Conservation (phyloP, 2,329 filamentous ascomycete species). For the Atkinsonella texensis region DNA sequence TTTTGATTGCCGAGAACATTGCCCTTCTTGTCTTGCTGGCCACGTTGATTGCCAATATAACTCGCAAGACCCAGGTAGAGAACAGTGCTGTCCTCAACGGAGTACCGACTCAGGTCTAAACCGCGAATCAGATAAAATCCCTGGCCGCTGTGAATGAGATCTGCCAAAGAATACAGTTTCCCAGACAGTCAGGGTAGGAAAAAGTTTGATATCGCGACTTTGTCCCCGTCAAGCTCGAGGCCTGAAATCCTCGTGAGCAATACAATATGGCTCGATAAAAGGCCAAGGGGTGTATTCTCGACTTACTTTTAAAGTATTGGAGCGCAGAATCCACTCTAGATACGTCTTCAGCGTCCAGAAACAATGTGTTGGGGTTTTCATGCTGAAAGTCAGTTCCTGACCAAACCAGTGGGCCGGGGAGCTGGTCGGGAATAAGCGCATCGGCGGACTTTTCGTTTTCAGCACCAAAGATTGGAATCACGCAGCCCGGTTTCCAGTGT, state of each 20-base stretch:
- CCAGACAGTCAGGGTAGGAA: constrained; percentile 24
- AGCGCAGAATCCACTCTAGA: background rate
- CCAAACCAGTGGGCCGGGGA: constrained; percentile 15
- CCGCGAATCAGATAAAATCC: constrained; percentile 46
- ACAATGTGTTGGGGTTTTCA: constrained; percentile 8
- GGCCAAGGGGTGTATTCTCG: too few species aligned
- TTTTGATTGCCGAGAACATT: constrained; percentile 32
- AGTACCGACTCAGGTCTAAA: constrained; percentile 33
- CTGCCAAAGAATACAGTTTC: constrained; percentile 22
- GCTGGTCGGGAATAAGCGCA: background rate
- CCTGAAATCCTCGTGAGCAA: constrained; percentile 5
- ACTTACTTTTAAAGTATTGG: background rate
- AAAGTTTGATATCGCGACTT: constrained; percentile 26
- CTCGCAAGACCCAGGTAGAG: constrained; percentile 45
- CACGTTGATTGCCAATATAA: constrained; percentile 42
- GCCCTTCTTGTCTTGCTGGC: constrained; percentile 35
- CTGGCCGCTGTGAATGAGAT: constrained; percentile 25
- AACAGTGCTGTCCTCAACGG: constrained; percentile 39
- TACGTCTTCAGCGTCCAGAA: constrained; percentile 7
- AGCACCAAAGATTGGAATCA: background rate
- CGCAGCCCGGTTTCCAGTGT: too few species aligned
- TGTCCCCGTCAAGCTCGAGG: constrained; percentile 24
- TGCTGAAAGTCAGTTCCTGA: constrained; percentile 12
- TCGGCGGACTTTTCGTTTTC: background rate
- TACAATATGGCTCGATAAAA: background rate